Evolutionary conservation across 2,329 filamentous ascomycete species (phyloP), one percentile per base, ranked within the genome.

Genomic region (Aplosporella prunicola): DNA sequence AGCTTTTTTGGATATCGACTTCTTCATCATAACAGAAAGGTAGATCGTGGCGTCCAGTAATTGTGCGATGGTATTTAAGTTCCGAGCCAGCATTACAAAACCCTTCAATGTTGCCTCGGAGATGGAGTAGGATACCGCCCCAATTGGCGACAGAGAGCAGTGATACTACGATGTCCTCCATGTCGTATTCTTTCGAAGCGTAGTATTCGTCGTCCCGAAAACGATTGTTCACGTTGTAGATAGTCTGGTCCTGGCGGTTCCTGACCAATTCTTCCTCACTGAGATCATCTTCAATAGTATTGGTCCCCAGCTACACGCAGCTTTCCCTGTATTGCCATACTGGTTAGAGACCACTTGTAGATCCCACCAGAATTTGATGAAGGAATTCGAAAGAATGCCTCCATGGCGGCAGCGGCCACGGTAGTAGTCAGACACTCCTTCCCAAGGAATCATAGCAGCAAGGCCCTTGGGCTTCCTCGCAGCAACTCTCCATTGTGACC

Each of bases 11-110:
- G 0, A 84, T 47, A 43, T 80, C 74, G 0, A 81, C 78, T 44
- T 82, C 76, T 32, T 82, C 74, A 1, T 69, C 55, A 51, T 82
- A 82, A 58, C 82, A 85, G 52, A 84, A 83, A 0, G 80, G 80
- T 2, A 84, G 62, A 47, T 84, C 80, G 44, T 85, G 80, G 0
- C 80, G 68, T 2, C 80, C 80, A 0, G 72, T 77, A 49, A 83
- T 79, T 52, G 82, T 75, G 5, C 79, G 71, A 0, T 84, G 64
- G 45, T 79, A 85, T 53, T 84, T 84, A 43, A 76, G 62, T 41
- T 75, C 64, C 0, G 78, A 82, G 1, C 77, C 76, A 0, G 79
- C 78, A 32, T 76, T 66, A 2, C 61, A 60, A 40, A 71, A 84
- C 0, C 79, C 80, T 47, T 80, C 68, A 6, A 84, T 66, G 45